A percentile compares a stretch with the other conserved stretches of the same genome.
phyloP scores from a whole-genome alignment of 2,329 filamentous ascomycete genomes.

The Diplocarpon mali region DNA sequence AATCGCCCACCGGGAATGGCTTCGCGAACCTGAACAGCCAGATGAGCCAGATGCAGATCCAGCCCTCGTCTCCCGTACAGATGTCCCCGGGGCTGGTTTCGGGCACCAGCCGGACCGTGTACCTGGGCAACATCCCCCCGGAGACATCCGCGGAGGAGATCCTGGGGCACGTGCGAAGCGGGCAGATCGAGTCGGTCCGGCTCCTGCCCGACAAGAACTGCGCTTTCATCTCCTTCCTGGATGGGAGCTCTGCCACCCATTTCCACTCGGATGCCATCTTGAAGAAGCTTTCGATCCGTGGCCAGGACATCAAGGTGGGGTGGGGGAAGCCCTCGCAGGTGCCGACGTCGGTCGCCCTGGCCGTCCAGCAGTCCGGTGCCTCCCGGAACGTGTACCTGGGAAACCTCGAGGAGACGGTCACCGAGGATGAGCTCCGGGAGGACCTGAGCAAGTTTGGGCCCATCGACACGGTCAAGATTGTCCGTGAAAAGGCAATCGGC shows the following conservation, averaged over 20 bases:
- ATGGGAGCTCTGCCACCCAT: conserved; percentile 93
- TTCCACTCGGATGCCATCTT: conserved; percentile 99
- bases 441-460: conserved; percentile 93
- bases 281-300: conserved; percentile 98
- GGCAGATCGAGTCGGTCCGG: conserved; percentile 97
- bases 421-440: conserved; percentile 85
- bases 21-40: conserved; percentile 41
- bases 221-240: conserved; percentile 97
- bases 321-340: conserved; percentile 99
- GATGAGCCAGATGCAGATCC: conserved; percentile 36
- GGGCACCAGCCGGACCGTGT: conserved; percentile 91
- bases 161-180: conserved; percentile 87
- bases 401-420: conserved; percentile 80
- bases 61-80: conserved; percentile 62
- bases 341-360: conserved; percentile 90
- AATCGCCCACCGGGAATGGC: conserved; percentile 67
- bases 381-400: conserved; percentile 96
- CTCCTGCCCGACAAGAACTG: conserved; percentile 98
- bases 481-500: conserved; percentile 93
- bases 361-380: conserved; percentile 92
- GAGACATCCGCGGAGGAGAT: conserved; percentile 97
- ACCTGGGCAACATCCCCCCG: conserved; percentile 95
- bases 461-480: conserved; percentile 95
- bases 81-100: conserved; percentile 73
- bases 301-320: conserved; percentile 98